Conservation (phyloP, 2,329 filamentous ascomycete genomes). For the Claviceps africana region DNA sequence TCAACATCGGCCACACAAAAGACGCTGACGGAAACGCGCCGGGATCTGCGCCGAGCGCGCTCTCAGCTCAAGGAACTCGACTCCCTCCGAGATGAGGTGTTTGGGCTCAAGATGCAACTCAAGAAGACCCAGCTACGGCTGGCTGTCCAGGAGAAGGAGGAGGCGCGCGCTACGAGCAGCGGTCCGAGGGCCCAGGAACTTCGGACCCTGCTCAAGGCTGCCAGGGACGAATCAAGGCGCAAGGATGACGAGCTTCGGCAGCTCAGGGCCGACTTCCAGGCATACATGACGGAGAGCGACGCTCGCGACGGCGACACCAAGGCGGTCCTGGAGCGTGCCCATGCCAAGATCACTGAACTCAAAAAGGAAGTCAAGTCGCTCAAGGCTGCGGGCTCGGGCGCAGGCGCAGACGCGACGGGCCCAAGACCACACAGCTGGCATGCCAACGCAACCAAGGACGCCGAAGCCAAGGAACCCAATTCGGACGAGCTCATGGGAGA, state of each 20-base stretch:
- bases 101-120: conserved; percentile 37
- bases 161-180: conserved; percentile 22
- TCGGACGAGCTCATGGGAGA: conserved; percentile 7
- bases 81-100: conserved; percentile 38
- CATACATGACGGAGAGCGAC: conserved; percentile 39
- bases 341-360: conserved; percentile 41
- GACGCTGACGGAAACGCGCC: conserved; percentile 36
- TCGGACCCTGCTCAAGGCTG: conserved; percentile 27
- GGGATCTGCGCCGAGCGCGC: conserved; percentile 40
- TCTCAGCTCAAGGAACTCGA: conserved; percentile 39
- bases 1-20: conserved; percentile 36
- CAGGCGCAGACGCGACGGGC: not conserved
- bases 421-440: conserved; percentile 19
- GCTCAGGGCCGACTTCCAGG: conserved; percentile 38
- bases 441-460: conserved; percentile 6
- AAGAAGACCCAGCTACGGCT: conserved; percentile 24
- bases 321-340: conserved; percentile 40
- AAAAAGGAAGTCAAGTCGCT: conserved; percentile 37
- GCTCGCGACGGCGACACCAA: conserved; percentile 40
- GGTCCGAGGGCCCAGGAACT: conserved; percentile 22
- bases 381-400: conserved; percentile 16
- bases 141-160: conserved; percentile 19
- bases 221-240: conserved; percentile 28
- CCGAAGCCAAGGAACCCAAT: conserved; percentile 8
- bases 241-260: conserved; percentile 37